Evolutionary conservation across 495 filamentous ascomycete genomes (phyloP), one percentile per base, ranked within the genome.

Genomic region (Tuber umbilicatum): DNA sequence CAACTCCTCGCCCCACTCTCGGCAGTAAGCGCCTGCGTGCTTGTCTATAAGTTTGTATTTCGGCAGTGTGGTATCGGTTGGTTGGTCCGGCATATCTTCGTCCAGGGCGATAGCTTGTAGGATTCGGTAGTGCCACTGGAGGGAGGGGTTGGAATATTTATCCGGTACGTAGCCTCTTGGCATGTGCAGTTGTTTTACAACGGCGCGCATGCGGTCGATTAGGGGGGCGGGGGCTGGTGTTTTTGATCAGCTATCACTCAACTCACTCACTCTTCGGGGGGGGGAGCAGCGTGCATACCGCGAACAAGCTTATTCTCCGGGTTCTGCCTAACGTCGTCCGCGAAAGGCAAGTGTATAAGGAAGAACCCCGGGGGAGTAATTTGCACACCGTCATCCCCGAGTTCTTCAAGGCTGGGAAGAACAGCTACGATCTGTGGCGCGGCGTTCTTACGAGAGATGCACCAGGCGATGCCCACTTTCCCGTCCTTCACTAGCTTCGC

Each of bases 81-180:
- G 87, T 68, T 87, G 85, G 40, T 92, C 91, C 1, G 96, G 96
- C 31, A 94, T 83, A 70, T 97, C 95, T 81, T 99, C 96, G 42
- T 97, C 94, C 19, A 99, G 84, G 2, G 96, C 96, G 68, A 97
- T 87, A 7, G 92, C 93, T 83, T 99, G 96, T 5, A 99, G 85
- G 64, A 98, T 94, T 68, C 90, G 91, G 84, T 98, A 99, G 83
- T 97, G 94, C 96, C 96, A 99, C 86, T 99, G 96, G 71, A 99
- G 87, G 1, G 91, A 88, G 76, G 96, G 95, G 78, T 99, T 99
- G 0, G 96, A 93, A 81, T 98, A 98, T 82, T 91, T 94, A 3
- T 85, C 83, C 23, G 94, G 93, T 74, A 94, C 90, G 81, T 97
- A 99, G 2, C 88, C 94, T 78, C 92, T 93, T 0, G 96, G 96